Base-by-base conservation (phyloP, 345 rosid genomes). In the Mercurialis annua region DNA sequence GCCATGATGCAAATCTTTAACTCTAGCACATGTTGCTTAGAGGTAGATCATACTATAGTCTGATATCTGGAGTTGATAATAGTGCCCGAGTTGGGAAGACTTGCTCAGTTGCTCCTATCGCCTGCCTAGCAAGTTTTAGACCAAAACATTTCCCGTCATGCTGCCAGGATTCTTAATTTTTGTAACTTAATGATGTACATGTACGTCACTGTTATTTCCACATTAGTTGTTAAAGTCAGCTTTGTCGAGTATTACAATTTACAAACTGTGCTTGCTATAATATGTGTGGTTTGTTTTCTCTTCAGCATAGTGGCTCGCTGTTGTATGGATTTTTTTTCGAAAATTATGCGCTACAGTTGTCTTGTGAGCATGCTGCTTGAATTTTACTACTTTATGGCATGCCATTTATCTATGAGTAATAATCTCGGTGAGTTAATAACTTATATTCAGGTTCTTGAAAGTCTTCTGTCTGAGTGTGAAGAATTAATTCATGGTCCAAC, bases 401-500 rank as follows among this genome's bases (percentile, higher is more conserved):
- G n/a, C 11, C 46, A 59, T 6, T 40, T 23, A 40, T 59, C 64
- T 20, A 9, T n/a, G 0, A 10, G 12, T 61, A 24, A 17, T 53
- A 34, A 29, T 42, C 12, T 4, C 61, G 26, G 24, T 26, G 64
- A 40, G 5, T 42, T 42, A 27, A 9, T 21, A 16, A 36, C 27
- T 14, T 23, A 38, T 53, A 40, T 49, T 52, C 26, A 83, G 87
- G 81, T 79, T 62, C 81, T 83, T 76, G 83, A 78, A 53, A 64
- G 43, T 40, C 76, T 75, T 65, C 66, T 83, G 16, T 64, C 69
- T 0, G 80, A 81, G 61, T 83, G 81, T 52, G 85, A 78, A 72
- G 67, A 43, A 72, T 83, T 81, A 48, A 54, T 65, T 62, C 74
- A 74, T 36, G 81, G 83, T 72, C 83, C 85, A 33, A 65, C 65